Evolutionary conservation across 2,329 filamentous ascomycete species (phyloP).

Genomic region (Colletotrichum chrysophilum): DNA sequence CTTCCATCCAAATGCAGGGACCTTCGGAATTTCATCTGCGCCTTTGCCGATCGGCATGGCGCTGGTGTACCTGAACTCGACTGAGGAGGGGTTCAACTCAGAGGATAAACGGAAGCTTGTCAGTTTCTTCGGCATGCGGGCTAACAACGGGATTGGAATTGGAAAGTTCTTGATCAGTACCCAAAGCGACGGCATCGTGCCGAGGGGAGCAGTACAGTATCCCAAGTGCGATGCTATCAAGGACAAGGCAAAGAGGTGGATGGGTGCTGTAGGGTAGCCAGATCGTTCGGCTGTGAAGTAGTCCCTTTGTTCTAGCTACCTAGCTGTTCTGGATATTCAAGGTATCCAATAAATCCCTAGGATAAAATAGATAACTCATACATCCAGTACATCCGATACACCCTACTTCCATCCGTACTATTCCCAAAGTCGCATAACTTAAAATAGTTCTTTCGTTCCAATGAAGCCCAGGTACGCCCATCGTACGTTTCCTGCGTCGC

Average conservation of each 20-base stretch:
- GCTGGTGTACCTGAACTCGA: slow-evolving; percentile 18
- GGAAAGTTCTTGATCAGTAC: slow-evolving; percentile 14
- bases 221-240: neutral
- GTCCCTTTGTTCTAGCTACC: neutral
- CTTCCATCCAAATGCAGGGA: slow-evolving; percentile 17
- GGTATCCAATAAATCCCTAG: neutral
- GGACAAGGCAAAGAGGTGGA: slow-evolving; percentile 6
- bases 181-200: neutral
- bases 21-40: slow-evolving; percentile 11
- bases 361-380: neutral
- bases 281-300: neutral
- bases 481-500: neutral
- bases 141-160: slow-evolving; percentile 4
- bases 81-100: neutral
- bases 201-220: neutral
- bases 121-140: slow-evolving; percentile 2
- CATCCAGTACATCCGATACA: neutral
- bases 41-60: slow-evolving; percentile 22
- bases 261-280: neutral
- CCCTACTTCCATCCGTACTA: neutral
- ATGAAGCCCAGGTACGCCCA: neutral
- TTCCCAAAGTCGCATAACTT: neutral
- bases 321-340: neutral
- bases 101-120: slow-evolving; percentile 7
- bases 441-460: neutral